These are phyloP conservation scores for Trichomonascaceae sp. DNA, from an alignment of 1,139 yeast genomes.

Conservation along the genomic window DNA sequence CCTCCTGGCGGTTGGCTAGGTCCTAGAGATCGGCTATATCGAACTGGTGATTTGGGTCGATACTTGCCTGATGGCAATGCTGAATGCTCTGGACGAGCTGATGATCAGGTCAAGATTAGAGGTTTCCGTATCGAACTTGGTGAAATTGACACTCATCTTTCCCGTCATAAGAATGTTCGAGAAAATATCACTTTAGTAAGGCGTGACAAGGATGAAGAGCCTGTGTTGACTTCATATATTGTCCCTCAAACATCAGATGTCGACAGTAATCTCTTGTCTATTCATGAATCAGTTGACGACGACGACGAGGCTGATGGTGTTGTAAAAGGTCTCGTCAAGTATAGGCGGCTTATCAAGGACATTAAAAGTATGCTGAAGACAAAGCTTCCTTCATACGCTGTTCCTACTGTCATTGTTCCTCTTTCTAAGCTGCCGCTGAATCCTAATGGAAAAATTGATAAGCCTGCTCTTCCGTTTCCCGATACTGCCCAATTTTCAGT, in stretches of 20 bases:
- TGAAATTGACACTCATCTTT: conserved; percentile 93
- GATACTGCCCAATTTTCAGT: conserved; percentile 75
- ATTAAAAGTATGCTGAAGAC: conserved; percentile 76
- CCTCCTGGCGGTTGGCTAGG: conserved; percentile 58
- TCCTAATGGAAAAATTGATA: conserved; percentile 98
- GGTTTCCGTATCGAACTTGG: conserved; percentile 98
- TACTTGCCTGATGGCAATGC: conserved; percentile 95
- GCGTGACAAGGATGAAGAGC: conserved; percentile 88
- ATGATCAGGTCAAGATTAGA: conserved; percentile 96
- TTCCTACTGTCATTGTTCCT: conserved; percentile 88
- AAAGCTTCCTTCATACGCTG: conserved; percentile 87
- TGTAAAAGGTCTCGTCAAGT: conserved; percentile 72
- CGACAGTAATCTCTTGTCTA: conserved; percentile 39
- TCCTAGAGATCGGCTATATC: conserved; percentile 88
- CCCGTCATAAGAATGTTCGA: conserved; percentile 86
- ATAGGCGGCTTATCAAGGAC: conserved; percentile 70
- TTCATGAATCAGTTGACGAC: conserved; percentile 54
- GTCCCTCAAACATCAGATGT: conserved; percentile 66
- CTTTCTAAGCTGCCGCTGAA: conserved; percentile 80
- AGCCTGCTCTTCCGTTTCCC: conserved; percentile 95
- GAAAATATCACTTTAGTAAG: conserved; percentile 92
- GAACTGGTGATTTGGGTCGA: conserved; percentile 97
- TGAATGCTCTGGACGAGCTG: conserved; percentile 98
- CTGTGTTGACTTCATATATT: conserved; percentile 81
- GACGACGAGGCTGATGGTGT: conserved; percentile 47